phyloP scores from a whole-genome alignment of 768 basidiomycete species.

The Tylopilus intermedius region DNA sequence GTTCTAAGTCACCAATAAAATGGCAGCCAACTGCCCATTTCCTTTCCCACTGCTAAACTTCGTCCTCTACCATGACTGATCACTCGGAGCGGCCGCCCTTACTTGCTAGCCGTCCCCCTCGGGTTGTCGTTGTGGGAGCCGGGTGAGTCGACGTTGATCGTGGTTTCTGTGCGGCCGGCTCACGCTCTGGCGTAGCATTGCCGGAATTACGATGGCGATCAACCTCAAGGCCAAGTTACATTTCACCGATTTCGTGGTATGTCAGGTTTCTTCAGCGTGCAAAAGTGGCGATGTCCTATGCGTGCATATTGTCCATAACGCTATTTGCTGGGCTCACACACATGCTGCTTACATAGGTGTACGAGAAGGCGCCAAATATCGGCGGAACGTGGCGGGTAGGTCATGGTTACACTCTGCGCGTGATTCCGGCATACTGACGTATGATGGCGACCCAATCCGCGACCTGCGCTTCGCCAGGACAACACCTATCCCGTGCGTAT shows the following conservation, averaged over 20 bases:
- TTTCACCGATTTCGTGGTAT: slow-evolving; percentile 47
- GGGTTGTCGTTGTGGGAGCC: not conserved
- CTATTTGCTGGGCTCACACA: slow-evolving; percentile 1
- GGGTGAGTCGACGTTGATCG: not conserved
- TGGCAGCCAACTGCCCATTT: not conserved
- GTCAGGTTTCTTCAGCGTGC: not conserved
- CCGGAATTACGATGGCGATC: slow-evolving; percentile 2
- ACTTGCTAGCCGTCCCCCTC: not conserved
- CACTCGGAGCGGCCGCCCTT: not conserved
- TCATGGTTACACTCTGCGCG: not conserved
- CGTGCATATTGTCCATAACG: not conserved
- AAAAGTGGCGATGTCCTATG: slow-evolving; percentile 6
- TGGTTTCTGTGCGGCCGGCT: not conserved
- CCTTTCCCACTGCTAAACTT: not conserved
- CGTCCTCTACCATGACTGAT: not conserved
- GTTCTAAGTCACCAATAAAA: too few relatives aligned
- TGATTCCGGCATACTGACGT: not conserved
- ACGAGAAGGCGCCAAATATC: not conserved
- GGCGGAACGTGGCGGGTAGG: not conserved
- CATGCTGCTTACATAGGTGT: not conserved
- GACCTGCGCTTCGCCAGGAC: not conserved
- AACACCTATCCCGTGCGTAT: slow-evolving; percentile 6
- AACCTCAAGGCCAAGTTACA: not conserved
- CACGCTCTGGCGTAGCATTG: not conserved
- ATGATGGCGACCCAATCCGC: not conserved